phyloP scores from a whole-genome alignment of 2,329 filamentous ascomycete genomes.

The Diaporthe caulivora region DNA sequence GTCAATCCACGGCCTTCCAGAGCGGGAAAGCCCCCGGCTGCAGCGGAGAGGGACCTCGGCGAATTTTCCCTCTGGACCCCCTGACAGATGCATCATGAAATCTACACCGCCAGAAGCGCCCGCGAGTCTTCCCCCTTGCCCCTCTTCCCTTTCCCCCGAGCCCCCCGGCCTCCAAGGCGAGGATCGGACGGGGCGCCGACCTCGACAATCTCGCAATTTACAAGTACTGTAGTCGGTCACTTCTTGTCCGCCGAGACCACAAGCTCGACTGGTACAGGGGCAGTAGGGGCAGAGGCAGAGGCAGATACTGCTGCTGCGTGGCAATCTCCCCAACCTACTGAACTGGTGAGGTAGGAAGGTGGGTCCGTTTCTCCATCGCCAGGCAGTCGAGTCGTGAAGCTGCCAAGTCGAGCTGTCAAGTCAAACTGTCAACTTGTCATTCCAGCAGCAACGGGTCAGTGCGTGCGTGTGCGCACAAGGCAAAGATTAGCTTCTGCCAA shows the following conservation, averaged over 20 bases:
- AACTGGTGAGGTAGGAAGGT: background rate
- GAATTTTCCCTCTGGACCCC: slow-evolving; percentile 19
- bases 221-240: background rate
- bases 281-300: background rate
- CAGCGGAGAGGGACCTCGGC: slow-evolving; percentile 27
- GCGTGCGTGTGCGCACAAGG: background rate
- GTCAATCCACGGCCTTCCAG: slow-evolving; percentile 17
- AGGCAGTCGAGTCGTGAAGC: slow-evolving; percentile 10
- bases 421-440: slow-evolving; percentile 5
- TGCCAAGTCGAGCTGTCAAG: slow-evolving; percentile 1
- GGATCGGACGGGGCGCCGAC: slow-evolving; percentile 26
- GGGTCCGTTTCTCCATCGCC: slow-evolving; percentile 9
- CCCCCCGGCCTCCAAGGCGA: slow-evolving; percentile 9
- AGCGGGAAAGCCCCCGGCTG: slow-evolving; percentile 19
- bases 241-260: background rate
- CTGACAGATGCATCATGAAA: slow-evolving; percentile 26
- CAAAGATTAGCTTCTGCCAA: background rate
- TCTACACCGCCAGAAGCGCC: slow-evolving; percentile 27
- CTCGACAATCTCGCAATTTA: slow-evolving; percentile 20
- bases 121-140: background rate
- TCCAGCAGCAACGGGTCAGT: background rate
- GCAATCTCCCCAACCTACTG: slow-evolving; percentile 6
- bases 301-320: background rate
- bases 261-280: background rate
- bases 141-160: background rate